Base-by-base conservation (phyloP, 768 basidiomycete species). In the Stropharia rugosoannulata region DNA sequence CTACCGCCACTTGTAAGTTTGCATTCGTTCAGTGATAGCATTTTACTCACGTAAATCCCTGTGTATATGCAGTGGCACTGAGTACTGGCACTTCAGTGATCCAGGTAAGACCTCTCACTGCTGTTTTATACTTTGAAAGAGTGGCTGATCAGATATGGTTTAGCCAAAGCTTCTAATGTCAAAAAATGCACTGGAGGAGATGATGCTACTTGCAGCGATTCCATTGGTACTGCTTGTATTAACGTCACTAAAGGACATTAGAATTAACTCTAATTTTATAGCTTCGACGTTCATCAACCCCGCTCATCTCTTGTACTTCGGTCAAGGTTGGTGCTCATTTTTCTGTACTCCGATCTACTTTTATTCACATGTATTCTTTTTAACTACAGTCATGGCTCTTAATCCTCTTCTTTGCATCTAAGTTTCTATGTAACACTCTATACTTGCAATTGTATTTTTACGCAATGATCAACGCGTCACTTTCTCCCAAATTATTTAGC, bases 1-100 rank as follows among this genome's bases (percentile, higher is more conserved):
- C 15, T 83, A 83, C 61, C 70, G 63, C 40, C 81, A 82, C 54
- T 80, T 69, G 70, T 71, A 72, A 66, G 80, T 61, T 51, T 18
- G 22, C 22, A 22, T 32, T 4, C 9, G 63, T 46, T 12, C 29
- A 18, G 29, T 32, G 9, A 4, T 32, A 10, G 29, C 1, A 32
- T 29, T 3, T 32, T 16, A 43, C n/a, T 27, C 46, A 39, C 40
- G 8, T 41, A 12, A 27, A 29, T 1, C 15, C 22, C 39, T 19
- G 5, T 11, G 40, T 18, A 44, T 36, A 22, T 36, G 36, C 51
- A 66, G 70, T 44, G 63, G 43, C 16, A 65, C 61, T 3, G 62
- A 65, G 52, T 83, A 77, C 59, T 83, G 81, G 82, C 72, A 82
- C 45, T 77, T 74, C 59, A 41, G 61, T 19, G 81, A 83, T 48